These are phyloP conservation scores for Talaromyces sp. DNA, from an alignment of 2,329 filamentous ascomycete genomes.

Conservation along the genomic window DNA sequence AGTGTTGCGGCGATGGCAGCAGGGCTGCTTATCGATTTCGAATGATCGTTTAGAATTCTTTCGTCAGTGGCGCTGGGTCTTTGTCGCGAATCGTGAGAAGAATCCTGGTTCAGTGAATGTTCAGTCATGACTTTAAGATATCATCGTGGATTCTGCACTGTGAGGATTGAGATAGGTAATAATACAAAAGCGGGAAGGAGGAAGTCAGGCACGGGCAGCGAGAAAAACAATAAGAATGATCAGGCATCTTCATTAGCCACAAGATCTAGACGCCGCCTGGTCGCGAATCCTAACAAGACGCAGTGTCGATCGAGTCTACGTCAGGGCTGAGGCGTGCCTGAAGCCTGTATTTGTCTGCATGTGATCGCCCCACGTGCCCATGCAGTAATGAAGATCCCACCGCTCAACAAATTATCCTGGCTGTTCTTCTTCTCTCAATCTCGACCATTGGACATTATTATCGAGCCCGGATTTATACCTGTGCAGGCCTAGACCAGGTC, in stretches of 20 bases:
- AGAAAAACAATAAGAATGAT: neutral
- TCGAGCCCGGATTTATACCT: neutral
- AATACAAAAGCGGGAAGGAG: neutral
- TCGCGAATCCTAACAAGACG: neutral
- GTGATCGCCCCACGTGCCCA: conserved; percentile 11
- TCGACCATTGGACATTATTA: neutral
- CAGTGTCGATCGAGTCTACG: neutral
- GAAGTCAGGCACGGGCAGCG: neutral
- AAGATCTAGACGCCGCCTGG: neutral
- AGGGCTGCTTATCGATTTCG: conserved; percentile 8
- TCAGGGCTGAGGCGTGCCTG: neutral
- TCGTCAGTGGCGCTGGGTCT: neutral
- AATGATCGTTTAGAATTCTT: neutral
- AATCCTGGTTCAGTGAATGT: neutral
- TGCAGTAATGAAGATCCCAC: neutral
- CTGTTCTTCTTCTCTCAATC: neutral
- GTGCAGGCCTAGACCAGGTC: neutral
- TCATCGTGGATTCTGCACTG: neutral
- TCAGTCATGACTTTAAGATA: neutral
- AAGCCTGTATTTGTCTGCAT: conserved; percentile 7
- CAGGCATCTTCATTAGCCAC: neutral
- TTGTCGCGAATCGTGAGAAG: neutral
- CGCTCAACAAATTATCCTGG: neutral
- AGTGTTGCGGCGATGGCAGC: conserved; percentile 30
- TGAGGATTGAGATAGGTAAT: neutral